Evolutionary conservation across 78 protist genomes (phyloP), one percentile per base, ranked within the genome.

Genomic region (Acrasis kona): DNA sequence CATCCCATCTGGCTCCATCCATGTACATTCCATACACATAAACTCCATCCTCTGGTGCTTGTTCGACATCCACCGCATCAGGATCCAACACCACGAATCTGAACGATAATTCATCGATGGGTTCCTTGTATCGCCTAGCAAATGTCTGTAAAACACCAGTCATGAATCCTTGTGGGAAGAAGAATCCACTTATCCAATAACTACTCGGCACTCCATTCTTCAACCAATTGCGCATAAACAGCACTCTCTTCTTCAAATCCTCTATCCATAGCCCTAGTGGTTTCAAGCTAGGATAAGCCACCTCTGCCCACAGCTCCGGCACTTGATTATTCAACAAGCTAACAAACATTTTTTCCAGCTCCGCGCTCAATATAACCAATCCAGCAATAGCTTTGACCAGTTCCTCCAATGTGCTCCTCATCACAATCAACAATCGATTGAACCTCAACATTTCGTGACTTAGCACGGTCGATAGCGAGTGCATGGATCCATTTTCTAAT

Each of bases 111-210:
- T 10, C 5, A n/a, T 76, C 80, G 31, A 76, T 64, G 4, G 80
- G 41, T 19, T 68, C 42, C 12, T 2, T 0, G 36, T 74, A 69
- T 28, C 42, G 3, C 1, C 94, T 31, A 6, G 92, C 87, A 66
- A 78, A 76, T n/a, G 10, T 0, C n/a, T 76, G 93, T 41, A 87
- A 76, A 2, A 76, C 65, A 36, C 91, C 87, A 7, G 89, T 85
- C 81, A 85, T 42, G 78, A 87, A 87, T 29, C 87, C 91, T 27
- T 77, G 84, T 68, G 82, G 87, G 79, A 69, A 77, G 77, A 66
- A 87, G 74, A 87, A 82, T 2, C 92, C 97, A 0, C 91, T 65
- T 12, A 91, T 69, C 95, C 95, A 91, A 70, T 68, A 84, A 9
- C 41, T 0, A 2, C 0, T 12, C 12, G 92, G 92, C 12, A 61